These are phyloP conservation scores for Mortierella sp. DNA, from an alignment of 371 early-diverging fungal species.

Conservation along the genomic window DNA sequence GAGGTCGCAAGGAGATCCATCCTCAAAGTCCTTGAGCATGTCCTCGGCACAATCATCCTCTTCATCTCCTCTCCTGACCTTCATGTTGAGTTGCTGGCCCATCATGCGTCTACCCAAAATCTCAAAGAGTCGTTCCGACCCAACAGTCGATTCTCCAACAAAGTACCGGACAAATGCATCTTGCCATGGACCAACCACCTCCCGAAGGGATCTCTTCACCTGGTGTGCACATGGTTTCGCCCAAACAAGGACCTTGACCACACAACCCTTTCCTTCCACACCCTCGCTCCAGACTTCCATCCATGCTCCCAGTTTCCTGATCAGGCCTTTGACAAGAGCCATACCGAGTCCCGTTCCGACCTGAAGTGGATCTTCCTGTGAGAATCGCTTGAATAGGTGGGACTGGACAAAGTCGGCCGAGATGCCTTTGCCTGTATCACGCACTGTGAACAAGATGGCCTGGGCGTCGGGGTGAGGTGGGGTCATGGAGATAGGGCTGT, in stretches of 20 bases:
- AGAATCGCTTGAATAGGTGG: conserved; percentile 53
- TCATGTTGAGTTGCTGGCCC: conserved; percentile 46
- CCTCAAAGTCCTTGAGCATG: conserved; percentile 28
- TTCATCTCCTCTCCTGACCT: conserved; percentile 41
- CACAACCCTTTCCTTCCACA: conserved; percentile 53
- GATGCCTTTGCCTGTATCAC: conserved; percentile 56
- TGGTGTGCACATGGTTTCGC: conserved; percentile 26
- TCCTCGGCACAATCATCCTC: conserved; percentile 25
- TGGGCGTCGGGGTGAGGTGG: conserved; percentile 32
- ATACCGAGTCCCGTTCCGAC: conserved; percentile 56
- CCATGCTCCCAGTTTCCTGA: conserved; percentile 54
- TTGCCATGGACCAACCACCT: conserved; percentile 33
- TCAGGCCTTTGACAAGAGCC: conserved; percentile 49
- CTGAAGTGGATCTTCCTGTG: conserved; percentile 55
- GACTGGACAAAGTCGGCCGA: conserved; percentile 53
- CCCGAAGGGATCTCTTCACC: conserved; percentile 32
- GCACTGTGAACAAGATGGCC: conserved; percentile 53
- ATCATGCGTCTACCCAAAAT: conserved; percentile 46
- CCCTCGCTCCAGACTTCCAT: conserved; percentile 56
- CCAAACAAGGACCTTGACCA: conserved; percentile 52
- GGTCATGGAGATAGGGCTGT: conserved; percentile 24
- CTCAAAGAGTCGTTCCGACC: conserved; percentile 35
- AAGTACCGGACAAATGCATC: conserved; percentile 42
- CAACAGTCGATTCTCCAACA: conserved; percentile 33
- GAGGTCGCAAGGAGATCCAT: conserved; percentile 32